Percentiles rank a stretch among this genome's conserved stretches.
Conservation (phyloP, 164 flowering plant genomes). For the Liquidambar formosana region DNA sequence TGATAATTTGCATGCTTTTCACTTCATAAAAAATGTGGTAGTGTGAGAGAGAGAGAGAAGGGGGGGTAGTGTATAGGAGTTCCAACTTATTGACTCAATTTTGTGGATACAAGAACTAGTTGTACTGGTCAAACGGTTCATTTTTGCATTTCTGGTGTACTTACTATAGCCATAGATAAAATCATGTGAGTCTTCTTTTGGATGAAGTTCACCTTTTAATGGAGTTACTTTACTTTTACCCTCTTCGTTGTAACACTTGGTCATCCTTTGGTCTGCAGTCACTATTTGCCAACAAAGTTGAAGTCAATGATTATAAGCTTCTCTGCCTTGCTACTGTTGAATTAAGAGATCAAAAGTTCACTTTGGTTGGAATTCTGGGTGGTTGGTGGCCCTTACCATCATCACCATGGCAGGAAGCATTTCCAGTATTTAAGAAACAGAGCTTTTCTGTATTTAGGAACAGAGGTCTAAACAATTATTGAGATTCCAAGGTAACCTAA, state of each 20-base stretch:
- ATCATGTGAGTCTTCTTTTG: no score
- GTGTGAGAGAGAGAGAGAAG: no score
- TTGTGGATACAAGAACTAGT: no score
- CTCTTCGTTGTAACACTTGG: neutral
- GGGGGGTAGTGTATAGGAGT: no score
- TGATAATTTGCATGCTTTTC: no score
- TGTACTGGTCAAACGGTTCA: no score
- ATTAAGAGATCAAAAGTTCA: constrained; percentile 26
- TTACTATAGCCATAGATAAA: no score
- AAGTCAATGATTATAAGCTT: constrained; percentile 46
- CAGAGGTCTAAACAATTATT: neutral
- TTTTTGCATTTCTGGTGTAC: no score
- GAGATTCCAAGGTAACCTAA: constrained; percentile 10
- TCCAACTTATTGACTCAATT: no score
- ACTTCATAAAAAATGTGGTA: no score
- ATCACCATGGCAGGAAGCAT: constrained; percentile 1
- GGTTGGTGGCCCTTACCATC: constrained; percentile 51
- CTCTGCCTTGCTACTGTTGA: constrained; percentile 46
- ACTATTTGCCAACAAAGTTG: constrained; percentile 41
- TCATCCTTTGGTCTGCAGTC: constrained; percentile 27
- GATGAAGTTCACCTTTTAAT: no score
- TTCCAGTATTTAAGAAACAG: neutral
- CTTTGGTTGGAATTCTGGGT: constrained; percentile 47
- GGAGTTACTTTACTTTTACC: no score
- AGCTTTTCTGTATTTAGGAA: neutral